Conservation (phyloP, 1,284 basidiomycete species). For the Rhodotorula sp. region DNA sequence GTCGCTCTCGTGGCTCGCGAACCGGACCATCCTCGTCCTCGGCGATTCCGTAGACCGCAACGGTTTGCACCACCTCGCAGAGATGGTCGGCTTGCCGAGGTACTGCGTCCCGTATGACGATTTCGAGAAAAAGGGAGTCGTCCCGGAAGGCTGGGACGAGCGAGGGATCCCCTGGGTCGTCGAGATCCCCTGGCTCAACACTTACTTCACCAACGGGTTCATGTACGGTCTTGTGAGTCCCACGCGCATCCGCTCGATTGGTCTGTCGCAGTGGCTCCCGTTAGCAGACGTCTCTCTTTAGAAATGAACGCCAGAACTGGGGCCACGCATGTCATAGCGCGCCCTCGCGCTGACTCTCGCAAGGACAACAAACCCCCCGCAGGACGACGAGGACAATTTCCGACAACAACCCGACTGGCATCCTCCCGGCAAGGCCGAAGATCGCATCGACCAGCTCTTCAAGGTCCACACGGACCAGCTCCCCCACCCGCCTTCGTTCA, state of each 20-base stretch:
- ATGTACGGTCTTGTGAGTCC: constrained; percentile 42
- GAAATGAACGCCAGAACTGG: neutral
- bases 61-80: constrained; percentile 41
- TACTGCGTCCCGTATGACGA: constrained; percentile 39
- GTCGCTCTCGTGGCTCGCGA: constrained; percentile 38
- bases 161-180: constrained; percentile 38
- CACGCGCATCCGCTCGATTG: no score
- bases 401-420: constrained; percentile 43
- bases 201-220: constrained; percentile 43
- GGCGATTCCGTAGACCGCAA: constrained; percentile 46
- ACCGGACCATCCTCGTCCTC: constrained; percentile 43
- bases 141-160: constrained; percentile 38
- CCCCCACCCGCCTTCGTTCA: constrained; percentile 39
- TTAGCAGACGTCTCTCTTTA: neutral
- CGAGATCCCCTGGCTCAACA: constrained; percentile 39
- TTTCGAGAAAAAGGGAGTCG: constrained; percentile 33
- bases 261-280: no score
- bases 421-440: constrained; percentile 43
- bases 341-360: no score
- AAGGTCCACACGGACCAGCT: constrained; percentile 41
- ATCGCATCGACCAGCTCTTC: constrained; percentile 43
- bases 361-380: neutral
- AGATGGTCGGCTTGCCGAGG: constrained; percentile 36
- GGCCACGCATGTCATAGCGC: neutral
- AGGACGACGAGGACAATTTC: constrained; percentile 46